These are phyloP conservation scores for Hypomyces rosellus DNA, from an alignment of 2,329 filamentous ascomycete genomes.

Conservation along the genomic window DNA sequence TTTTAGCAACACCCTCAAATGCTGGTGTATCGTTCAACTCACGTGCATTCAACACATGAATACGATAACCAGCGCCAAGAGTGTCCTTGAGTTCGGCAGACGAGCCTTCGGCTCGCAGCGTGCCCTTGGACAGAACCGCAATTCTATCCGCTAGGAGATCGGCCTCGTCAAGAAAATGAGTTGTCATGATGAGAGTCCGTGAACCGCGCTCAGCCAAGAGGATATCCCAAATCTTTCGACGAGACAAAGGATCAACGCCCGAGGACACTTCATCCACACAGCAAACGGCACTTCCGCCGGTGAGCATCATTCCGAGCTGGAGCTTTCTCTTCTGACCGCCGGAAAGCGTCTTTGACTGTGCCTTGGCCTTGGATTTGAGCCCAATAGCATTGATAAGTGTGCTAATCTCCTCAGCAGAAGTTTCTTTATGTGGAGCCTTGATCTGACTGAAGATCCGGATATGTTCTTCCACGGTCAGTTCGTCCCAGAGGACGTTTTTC, in stretches of 20 bases:
- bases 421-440: constrained; percentile 47
- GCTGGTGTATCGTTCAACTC: constrained; percentile 37
- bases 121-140: constrained; percentile 61
- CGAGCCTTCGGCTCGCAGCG: constrained; percentile 59
- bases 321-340: constrained; percentile 73
- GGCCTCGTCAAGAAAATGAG: constrained; percentile 72
- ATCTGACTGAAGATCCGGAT: constrained; percentile 63
- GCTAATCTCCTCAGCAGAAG: constrained; percentile 35
- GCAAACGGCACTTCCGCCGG: constrained; percentile 65
- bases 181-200: constrained; percentile 64
- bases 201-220: constrained; percentile 59
- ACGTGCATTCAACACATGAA: constrained; percentile 21
- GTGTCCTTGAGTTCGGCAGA: constrained; percentile 62
- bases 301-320: constrained; percentile 74
- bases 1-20: constrained; percentile 47
- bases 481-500: constrained; percentile 70
- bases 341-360: constrained; percentile 58
- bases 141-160: constrained; percentile 67
- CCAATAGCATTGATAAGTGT: constrained; percentile 58
- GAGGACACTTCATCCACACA: constrained; percentile 70
- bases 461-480: constrained; percentile 65
- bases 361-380: constrained; percentile 55
- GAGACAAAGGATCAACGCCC: constrained; percentile 64
- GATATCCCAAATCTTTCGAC: constrained; percentile 48
- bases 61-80: constrained; percentile 42